Percentiles rank a stretch among this genome's conserved stretches.
These are phyloP conservation scores for Daphne laureola DNA, from an alignment of 441 rosid genomes.

Conservation along the genomic window DNA sequence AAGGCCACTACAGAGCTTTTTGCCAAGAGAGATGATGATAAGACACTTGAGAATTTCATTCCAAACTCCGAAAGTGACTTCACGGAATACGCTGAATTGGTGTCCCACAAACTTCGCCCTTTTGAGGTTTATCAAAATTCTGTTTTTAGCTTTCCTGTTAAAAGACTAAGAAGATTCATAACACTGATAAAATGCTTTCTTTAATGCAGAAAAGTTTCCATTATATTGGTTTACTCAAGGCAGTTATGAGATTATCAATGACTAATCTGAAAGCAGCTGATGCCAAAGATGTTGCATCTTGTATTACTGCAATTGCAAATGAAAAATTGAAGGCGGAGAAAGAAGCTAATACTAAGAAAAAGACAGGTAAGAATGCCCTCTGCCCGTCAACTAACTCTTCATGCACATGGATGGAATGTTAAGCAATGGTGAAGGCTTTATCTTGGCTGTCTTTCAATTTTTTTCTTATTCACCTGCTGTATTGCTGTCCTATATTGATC, in stretches of 20 bases:
- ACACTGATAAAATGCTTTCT: slow-evolving; percentile 4
- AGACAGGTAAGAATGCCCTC: slow-evolving; percentile 38
- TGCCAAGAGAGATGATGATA: slow-evolving; percentile 48
- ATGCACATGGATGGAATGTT: too few species aligned
- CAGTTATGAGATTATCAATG: slow-evolving; percentile 74
- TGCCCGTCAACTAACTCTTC: neutral
- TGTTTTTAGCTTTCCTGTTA: neutral
- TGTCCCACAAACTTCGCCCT: slow-evolving; percentile 62
- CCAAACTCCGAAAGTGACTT: slow-evolving; percentile 94
- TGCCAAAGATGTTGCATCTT: slow-evolving; percentile 77
- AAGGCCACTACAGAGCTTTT: slow-evolving; percentile 64
- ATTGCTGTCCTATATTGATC: too few species aligned
- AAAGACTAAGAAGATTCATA: slow-evolving; percentile 5
- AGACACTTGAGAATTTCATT: slow-evolving; percentile 57
- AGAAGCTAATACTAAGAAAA: slow-evolving; percentile 74
- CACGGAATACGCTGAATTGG: slow-evolving; percentile 77
- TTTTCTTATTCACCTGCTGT: neutral
- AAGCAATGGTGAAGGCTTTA: too few species aligned
- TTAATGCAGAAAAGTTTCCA: slow-evolving; percentile 76
- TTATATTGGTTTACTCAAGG: slow-evolving; percentile 61
- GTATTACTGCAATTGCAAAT: slow-evolving; percentile 71
- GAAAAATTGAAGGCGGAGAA: slow-evolving; percentile 86
- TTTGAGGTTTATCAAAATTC: slow-evolving; percentile 47
- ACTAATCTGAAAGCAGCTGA: slow-evolving; percentile 70
- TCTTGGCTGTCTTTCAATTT: neutral